These are phyloP conservation scores for Jacaranda mimosifolia DNA, from an alignment of 257 asterid species.

Conservation along the genomic window DNA sequence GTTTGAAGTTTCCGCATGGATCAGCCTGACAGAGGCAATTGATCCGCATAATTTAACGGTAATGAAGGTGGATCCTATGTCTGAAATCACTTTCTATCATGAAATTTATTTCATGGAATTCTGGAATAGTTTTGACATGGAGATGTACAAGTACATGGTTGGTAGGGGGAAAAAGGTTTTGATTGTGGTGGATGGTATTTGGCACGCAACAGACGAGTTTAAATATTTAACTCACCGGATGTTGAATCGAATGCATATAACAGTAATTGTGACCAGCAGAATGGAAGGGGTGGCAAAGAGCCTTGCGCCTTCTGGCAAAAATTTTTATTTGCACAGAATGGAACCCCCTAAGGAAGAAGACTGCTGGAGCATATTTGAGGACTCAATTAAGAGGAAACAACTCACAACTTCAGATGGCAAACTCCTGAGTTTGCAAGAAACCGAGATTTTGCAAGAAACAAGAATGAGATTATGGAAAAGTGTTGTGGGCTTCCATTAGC, in stretches of 20 bases:
- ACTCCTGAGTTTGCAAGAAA: too few species aligned
- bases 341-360: too few species aligned
- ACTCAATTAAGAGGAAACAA: too few species aligned
- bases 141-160: too few species aligned
- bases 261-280: neutral
- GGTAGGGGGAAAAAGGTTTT: neutral
- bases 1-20: neutral
- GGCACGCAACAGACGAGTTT: neutral
- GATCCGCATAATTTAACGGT: neutral
- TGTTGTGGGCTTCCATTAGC: constrained; percentile 1
- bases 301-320: too few species aligned
- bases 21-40: neutral
- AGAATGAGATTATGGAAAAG: neutral
- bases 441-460: too few species aligned
- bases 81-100: too few species aligned
- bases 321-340: too few species aligned
- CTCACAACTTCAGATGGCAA: too few species aligned
- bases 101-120: too few species aligned
- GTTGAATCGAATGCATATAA: neutral
- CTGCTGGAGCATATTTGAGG: too few species aligned
- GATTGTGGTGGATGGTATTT: neutral
- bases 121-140: too few species aligned
- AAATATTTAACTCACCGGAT: neutral
- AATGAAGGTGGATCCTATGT: neutral
- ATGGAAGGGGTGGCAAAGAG: neutral